Conservation (phyloP, 352 stramenopile species). For the Globisporangium sylvaticum region DNA sequence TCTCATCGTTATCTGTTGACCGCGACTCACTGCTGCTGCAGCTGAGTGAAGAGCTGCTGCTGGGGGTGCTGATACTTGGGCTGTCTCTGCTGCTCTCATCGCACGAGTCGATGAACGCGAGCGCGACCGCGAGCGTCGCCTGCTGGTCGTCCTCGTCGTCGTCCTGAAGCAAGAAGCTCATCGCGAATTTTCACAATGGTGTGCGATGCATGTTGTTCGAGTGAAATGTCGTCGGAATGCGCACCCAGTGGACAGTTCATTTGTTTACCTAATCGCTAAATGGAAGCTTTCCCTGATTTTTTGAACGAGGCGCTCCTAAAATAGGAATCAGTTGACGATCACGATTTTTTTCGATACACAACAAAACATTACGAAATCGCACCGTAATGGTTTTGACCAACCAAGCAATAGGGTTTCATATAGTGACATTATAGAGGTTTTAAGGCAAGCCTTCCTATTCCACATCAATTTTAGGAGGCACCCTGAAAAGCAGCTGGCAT, state of each 20-base stretch:
- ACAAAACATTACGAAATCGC: not conserved
- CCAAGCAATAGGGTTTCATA: not conserved
- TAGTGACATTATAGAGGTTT: not conserved
- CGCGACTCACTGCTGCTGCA: not conserved
- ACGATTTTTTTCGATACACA: not conserved
- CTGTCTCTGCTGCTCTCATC: slow-evolving; percentile 8
- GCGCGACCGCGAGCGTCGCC: slow-evolving; percentile 8
- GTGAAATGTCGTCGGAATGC: not conserved
- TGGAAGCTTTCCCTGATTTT: not conserved
- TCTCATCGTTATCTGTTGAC: not conserved
- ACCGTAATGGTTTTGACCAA: not conserved
- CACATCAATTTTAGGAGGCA: not conserved
- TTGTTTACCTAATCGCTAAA: not conserved
- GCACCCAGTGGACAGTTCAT: not conserved
- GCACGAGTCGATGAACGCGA: slow-evolving; percentile 19
- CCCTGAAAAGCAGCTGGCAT: not conserved
- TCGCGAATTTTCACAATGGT: too few species aligned
- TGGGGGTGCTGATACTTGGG: not conserved
- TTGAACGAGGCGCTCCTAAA: not conserved
- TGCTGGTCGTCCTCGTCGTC: slow-evolving; percentile 1
- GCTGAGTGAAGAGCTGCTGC: not conserved
- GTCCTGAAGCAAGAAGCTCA: slow-evolving; percentile 12
- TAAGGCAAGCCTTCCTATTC: not conserved
- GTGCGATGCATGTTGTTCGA: not conserved
- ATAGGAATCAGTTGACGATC: not conserved